Base-by-base conservation (phyloP, 2,329 filamentous ascomycete genomes). In the Talaromyces sp. region DNA sequence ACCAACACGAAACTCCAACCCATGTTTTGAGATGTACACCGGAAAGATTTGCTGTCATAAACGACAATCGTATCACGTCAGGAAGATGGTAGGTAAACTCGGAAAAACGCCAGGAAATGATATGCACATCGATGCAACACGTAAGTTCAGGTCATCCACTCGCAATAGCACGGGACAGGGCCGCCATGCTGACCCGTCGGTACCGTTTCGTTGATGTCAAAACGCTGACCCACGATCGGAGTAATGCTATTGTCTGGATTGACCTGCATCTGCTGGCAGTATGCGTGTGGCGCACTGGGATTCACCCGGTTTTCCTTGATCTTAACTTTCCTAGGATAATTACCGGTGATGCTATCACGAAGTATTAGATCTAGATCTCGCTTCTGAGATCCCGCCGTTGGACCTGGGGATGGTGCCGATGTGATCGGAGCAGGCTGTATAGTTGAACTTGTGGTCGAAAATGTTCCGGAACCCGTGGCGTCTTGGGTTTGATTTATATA, bases 191-290 rank as follows among this genome's bases (percentile, higher is more conserved):
- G 5, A 33, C 19, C 41, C 5, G 77, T 73, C 65, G 75, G 37
- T 37, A 35, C 37, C 9, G 61, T 68, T 65, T 78, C 77, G 54
- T 77, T 72, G 61, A 80, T 73, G 33, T 72, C 64, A 58, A 77
- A 70, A 25, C 71, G 69, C n/a, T 71, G 67, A 17, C 69, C 71
- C 3, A 70, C 70, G 19, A 74, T 69, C 33, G 73, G 67, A 10
- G 66, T 65, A 15, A 84, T 73, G 9, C 74, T 70, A 35, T 84
- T 83, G 68, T 87, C 79, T 57, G 83, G 75, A 63, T 86, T 76
- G 13, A 90, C 80, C 67, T 85, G 79, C 82, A 89, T 89, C 71
- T 89, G 84, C 70, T 89, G 82, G 71, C 88, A 90, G 73, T 89
- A 90, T 1, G 87, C 84, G 60, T 80, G 70, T 11, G 71, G 67